Evolutionary conservation across 106 monocot genomes (phyloP).

Genomic region (Dioscorea alata): DNA sequence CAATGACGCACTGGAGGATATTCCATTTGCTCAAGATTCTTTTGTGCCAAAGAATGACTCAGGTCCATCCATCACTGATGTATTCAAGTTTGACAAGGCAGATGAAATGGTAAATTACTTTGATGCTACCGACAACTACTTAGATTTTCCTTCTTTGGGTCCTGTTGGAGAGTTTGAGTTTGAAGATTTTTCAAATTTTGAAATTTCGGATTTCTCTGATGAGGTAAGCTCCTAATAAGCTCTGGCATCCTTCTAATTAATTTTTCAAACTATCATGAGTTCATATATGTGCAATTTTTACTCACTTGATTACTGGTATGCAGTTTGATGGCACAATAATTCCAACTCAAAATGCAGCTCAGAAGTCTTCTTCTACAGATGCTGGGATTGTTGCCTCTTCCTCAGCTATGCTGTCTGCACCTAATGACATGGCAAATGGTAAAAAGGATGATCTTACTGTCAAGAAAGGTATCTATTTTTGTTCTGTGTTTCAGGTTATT

Average conservation of each 20-base stretch:
- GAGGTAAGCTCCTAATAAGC: conserved; percentile 11
- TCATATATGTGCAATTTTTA: background rate
- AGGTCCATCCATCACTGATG: conserved; percentile 9
- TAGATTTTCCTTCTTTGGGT: conserved; percentile 20
- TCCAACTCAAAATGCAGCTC: background rate
- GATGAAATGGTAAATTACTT: conserved; percentile 44
- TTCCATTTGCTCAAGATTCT: conserved; percentile 9
- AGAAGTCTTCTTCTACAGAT: conserved; percentile 3
- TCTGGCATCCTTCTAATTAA: background rate
- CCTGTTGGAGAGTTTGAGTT: conserved; percentile 4
- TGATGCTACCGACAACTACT: conserved; percentile 42
- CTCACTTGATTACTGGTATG: background rate
- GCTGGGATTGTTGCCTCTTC: conserved; percentile 12
- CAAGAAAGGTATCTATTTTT: conserved; percentile 28
- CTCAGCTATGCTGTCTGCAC: conserved; percentile 6
- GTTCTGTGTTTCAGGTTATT: background rate
- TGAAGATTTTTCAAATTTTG: conserved; percentile 3
- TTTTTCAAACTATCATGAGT: background rate
- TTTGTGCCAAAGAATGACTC: conserved; percentile 13
- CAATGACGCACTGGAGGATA: conserved; percentile 20
- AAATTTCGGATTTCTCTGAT: background rate
- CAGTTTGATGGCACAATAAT: conserved; percentile 24
- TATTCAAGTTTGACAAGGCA: conserved; percentile 18
- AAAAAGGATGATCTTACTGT: conserved; percentile 7
- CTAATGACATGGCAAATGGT: conserved; percentile 7